Conservation (phyloP, 495 filamentous ascomycete species). For the Chaetomium cochliodes region DNA sequence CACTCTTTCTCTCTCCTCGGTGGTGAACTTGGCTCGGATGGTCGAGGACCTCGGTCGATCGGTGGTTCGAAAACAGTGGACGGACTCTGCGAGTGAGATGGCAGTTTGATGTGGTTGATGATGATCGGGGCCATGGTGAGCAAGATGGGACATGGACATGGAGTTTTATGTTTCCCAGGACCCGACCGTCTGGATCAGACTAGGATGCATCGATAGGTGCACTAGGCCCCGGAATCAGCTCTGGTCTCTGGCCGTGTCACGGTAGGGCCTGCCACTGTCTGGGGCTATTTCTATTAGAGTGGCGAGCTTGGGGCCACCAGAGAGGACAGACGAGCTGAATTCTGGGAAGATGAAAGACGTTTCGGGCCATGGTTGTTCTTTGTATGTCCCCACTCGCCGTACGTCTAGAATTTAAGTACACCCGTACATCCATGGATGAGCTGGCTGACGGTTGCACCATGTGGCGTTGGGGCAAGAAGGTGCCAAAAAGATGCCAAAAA, state of each 20-base stretch:
- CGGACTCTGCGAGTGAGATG: constrained; percentile 24
- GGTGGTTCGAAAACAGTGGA: constrained; percentile 24
- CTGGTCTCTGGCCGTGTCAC: background rate
- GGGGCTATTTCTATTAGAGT: background rate
- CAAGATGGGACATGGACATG: background rate
- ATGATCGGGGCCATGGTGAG: background rate
- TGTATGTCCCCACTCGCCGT: background rate
- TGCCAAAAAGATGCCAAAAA: too few relatives aligned
- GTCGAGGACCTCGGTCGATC: constrained; percentile 1
- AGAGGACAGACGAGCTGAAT: constrained; percentile 7
- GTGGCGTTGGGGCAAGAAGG: background rate
- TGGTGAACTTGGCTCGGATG: constrained; percentile 56
- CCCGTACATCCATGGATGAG: background rate
- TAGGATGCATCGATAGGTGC: background rate
- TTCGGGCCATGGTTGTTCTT: background rate
- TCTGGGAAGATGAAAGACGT: background rate
- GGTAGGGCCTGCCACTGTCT: background rate
- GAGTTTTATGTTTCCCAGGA: background rate
- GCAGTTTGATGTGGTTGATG: background rate
- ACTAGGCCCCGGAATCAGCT: background rate
- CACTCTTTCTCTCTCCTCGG: constrained; percentile 60
- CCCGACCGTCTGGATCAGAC: constrained; percentile 10
- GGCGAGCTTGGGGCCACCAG: background rate
- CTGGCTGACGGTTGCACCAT: constrained; percentile 15
- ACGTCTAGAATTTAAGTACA: background rate